Evolutionary conservation across 345 rosid genomes (phyloP), one percentile per base, ranked within the genome.

Genomic region (Linum tenue): DNA sequence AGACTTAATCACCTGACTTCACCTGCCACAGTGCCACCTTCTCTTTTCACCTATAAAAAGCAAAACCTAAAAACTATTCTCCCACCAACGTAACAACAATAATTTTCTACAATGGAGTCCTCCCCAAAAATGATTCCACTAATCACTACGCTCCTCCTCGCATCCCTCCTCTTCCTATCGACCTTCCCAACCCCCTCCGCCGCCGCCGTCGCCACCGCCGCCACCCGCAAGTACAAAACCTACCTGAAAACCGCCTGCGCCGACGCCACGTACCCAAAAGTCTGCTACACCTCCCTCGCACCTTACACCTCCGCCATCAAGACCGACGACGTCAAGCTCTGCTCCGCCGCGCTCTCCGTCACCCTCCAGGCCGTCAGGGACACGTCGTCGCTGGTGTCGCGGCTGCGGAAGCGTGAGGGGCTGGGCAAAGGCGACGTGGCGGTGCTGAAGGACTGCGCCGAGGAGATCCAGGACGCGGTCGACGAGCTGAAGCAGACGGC

Each of bases 231-330:
- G n/a, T 83, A 80, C 88, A 78, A 51, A 53, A 76, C 62, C 4
- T 88, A 70, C 77, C 74, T 88, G 7, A 73, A 75, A 64, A 80
- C 70, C 10, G 81, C 84, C 2, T 88, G 96, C 77, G 72, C 70
- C 14, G 67, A 86, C 3, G 82, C 96, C 50, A 72, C 78, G 35
- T 80, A 77, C 63, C 88, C 96, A 2, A 43, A 55, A 4, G 73
- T 77, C 43, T 91, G 97, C 81, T 77, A 80, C 83, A 67, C 59
- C 48, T 69, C 73, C 11, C 88, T 91, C 65, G 78, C 85, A 43
- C 60, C 85, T 5, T 81, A 79, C 60, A 74, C 84, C 41, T 57
- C 84, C 12, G 42, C 68, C 37, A 75, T 91, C 65, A 68, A 84
- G 69, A 73, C 89, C 43, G 65, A 83, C 40, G 81, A 85, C 2